These are phyloP conservation scores for Sanghuangporus weigelae DNA, from an alignment of 1,284 basidiomycete genomes.

Conservation along the genomic window DNA sequence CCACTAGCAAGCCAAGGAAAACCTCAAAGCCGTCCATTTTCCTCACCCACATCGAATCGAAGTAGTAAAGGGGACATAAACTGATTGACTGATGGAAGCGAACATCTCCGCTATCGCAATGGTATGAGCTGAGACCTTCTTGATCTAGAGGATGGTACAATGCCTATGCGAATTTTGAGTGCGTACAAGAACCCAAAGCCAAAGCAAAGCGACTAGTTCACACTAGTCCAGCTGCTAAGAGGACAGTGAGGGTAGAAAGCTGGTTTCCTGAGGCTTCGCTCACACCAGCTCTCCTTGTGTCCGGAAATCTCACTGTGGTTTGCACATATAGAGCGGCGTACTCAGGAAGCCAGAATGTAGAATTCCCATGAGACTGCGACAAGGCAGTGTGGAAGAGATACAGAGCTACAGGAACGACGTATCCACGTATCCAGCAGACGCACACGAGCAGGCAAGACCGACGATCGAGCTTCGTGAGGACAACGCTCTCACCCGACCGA, in stretches of 20 bases:
- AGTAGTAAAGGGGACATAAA: too few species aligned
- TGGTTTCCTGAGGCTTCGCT: constrained; percentile 15
- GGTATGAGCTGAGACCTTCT: too few species aligned
- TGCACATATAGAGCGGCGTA: neutral
- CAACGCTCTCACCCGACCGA: constrained; percentile 40
- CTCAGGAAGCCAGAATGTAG: neutral
- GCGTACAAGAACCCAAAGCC: neutral
- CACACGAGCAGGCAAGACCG: neutral
- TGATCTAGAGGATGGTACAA: too few species aligned
- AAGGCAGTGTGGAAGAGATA: neutral
- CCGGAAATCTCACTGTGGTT: neutral
- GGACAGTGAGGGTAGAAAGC: neutral
- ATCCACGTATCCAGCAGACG: neutral
- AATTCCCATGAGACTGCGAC: neutral
- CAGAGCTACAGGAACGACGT: neutral
- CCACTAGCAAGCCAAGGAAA: neutral
- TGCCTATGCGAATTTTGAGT: too few species aligned
- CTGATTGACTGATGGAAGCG: too few species aligned
- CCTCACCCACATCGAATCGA: too few species aligned
- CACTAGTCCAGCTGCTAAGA: neutral
- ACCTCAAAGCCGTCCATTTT: too few species aligned
- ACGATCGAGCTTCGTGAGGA: constrained; percentile 39
- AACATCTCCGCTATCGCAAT: too few species aligned
- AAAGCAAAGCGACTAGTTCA: neutral
- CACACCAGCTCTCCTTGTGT: neutral